Conservation (phyloP, 805 yeast species). For the Candida quercuum region DNA sequence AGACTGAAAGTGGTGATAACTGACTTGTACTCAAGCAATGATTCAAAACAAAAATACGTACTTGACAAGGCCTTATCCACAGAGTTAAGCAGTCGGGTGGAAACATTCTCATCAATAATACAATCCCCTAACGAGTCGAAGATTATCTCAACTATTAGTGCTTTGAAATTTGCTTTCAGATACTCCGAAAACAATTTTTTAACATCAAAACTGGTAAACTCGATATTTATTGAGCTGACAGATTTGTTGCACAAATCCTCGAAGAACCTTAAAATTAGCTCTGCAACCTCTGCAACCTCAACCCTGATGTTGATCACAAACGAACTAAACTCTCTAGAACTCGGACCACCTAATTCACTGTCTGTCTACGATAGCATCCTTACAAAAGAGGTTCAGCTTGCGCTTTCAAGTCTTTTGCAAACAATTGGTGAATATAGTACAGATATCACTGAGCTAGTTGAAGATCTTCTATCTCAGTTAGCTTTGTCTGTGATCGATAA, state of each 20-base stretch:
- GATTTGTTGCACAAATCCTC: conserved; percentile 12
- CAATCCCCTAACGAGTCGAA: conserved; percentile 22
- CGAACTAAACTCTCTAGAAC: conserved; percentile 4
- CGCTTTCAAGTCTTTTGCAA: conserved; percentile 15
- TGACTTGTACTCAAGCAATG: conserved; percentile 6
- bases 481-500: conserved; percentile 12
- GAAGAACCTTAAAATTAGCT: conserved; percentile 7
- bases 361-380: conserved; percentile 18
- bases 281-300: conserved; percentile 4
- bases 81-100: conserved; percentile 14
- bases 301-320: conserved; percentile 18
- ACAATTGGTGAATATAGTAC: conserved; percentile 14
- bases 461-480: conserved; percentile 18
- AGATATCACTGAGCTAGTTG: conserved; percentile 16
- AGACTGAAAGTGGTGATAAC: conserved; percentile 9
- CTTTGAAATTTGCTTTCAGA: conserved; percentile 14
- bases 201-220: conserved; percentile 10
- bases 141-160: conserved; percentile 13
- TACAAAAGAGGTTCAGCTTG: conserved; percentile 18
- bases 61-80: conserved; percentile 10
- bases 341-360: conserved; percentile 5
- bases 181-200: conserved; percentile 8
- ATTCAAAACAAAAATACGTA: conserved; percentile 8
- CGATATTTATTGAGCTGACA: conserved; percentile 17
- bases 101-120: conserved; percentile 15